Conservation (phyloP, 2,329 filamentous ascomycete genomes). For the Diaporthe sp. region DNA sequence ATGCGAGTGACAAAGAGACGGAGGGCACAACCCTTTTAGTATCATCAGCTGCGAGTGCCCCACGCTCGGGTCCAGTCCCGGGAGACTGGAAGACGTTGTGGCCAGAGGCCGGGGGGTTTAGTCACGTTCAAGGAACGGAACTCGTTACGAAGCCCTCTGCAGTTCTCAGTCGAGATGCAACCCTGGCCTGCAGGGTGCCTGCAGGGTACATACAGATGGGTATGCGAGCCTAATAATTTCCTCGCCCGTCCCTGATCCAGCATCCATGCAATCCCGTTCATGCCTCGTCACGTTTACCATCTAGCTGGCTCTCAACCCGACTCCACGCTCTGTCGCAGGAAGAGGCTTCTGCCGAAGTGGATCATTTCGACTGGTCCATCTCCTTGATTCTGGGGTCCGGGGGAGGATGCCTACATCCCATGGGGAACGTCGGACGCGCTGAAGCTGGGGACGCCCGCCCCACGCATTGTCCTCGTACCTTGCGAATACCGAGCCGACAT, state of each 20-base stretch:
- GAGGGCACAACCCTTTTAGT: conserved; percentile 22
- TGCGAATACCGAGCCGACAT: conserved; percentile 10
- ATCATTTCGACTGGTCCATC: conserved; percentile 8
- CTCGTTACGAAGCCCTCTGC: conserved; percentile 15
- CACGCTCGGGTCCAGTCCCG: conserved; percentile 27
- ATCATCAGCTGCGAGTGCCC: conserved; percentile 11
- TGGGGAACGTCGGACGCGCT: conserved; percentile 17
- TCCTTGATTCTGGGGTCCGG: conserved; percentile 28
- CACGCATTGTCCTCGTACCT: neutral
- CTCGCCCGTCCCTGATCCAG: neutral
- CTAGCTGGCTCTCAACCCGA: neutral
- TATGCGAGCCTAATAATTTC: neutral
- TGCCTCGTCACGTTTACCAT: neutral
- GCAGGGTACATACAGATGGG: neutral
- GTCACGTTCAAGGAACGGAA: conserved; percentile 7
- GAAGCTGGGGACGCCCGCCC: conserved; percentile 1
- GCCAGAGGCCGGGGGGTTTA: conserved; percentile 9
- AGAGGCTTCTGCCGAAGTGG: conserved; percentile 16
- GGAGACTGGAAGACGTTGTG: conserved; percentile 10
- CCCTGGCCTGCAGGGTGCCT: conserved; percentile 17
- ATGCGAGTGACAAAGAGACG: neutral
- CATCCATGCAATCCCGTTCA: conserved; percentile 19
- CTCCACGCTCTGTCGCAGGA: neutral
- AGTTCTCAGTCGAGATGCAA: conserved; percentile 20
- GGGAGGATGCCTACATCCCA: conserved; percentile 15